Conservation (phyloP, 768 basidiomycete genomes). For the Russula dissimulans region DNA sequence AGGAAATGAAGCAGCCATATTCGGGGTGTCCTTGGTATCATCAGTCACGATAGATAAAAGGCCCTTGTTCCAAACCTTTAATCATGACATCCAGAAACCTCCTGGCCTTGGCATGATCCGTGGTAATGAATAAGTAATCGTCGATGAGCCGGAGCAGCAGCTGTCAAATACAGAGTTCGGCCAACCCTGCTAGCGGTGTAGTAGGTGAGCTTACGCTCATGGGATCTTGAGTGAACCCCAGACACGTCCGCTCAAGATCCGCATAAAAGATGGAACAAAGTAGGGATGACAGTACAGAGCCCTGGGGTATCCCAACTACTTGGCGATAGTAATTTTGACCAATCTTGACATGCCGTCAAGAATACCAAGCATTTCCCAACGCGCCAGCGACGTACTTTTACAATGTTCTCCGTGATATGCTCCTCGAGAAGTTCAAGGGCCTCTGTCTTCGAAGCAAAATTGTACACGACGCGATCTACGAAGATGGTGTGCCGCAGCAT, state of each 20-base stretch:
- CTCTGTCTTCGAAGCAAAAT: slow-evolving; percentile 41
- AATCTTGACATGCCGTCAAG: slow-evolving; percentile 41
- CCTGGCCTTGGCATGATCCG: slow-evolving; percentile 46
- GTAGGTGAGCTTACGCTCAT: slow-evolving; percentile 47
- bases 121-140: slow-evolving; percentile 87
- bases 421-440: slow-evolving; percentile 72
- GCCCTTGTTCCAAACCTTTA: slow-evolving; percentile 36
- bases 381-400: slow-evolving; percentile 49
- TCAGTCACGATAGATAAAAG: background rate
- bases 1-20: slow-evolving; percentile 87
- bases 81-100: slow-evolving; percentile 72
- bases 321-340: slow-evolving; percentile 77
- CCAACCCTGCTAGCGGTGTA: background rate
- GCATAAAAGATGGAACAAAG: slow-evolving; percentile 94
- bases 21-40: slow-evolving; percentile 65
- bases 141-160: slow-evolving; percentile 81
- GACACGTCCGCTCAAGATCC: slow-evolving; percentile 62
- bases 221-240: slow-evolving; percentile 44
- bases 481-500: slow-evolving; percentile 70
- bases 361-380: background rate
- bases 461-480: slow-evolving; percentile 70
- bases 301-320: slow-evolving; percentile 92
- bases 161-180: slow-evolving; percentile 31
- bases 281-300: slow-evolving; percentile 90
- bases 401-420: slow-evolving; percentile 87